Evolutionary conservation across 2,329 filamentous ascomycete genomes (phyloP).

Genomic region (Mariannaea sp.): DNA sequence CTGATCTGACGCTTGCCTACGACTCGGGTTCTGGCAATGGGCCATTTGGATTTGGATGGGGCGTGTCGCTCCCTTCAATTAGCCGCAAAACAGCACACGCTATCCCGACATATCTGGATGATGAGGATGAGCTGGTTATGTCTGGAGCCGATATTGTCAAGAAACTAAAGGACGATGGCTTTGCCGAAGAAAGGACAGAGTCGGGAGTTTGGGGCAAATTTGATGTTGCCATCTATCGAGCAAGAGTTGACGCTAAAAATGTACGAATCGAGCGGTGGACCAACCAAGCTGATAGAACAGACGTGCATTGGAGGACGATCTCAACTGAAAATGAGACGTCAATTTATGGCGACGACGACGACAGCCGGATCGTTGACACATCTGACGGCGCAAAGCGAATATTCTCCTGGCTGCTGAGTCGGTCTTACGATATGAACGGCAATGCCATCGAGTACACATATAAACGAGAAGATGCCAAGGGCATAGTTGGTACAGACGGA

Average conservation of each 20-base stretch:
- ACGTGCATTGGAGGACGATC: slow-evolving; percentile 2
- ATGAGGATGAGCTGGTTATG: neutral
- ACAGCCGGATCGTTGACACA: neutral
- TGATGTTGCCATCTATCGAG: neutral
- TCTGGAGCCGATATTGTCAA: neutral
- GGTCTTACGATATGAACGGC: neutral
- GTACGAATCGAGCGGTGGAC: slow-evolving; percentile 1
- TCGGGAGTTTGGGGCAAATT: no score
- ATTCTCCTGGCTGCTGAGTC: neutral
- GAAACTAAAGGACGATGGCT: neutral
- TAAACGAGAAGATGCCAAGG: slow-evolving; percentile 4
- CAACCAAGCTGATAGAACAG: neutral
- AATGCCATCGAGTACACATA: slow-evolving; percentile 4
- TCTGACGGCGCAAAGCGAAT: neutral
- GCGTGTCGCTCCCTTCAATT: neutral
- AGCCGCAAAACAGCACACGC: neutral
- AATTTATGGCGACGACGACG: neutral
- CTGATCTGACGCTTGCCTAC: neutral
- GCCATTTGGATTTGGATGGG: slow-evolving; percentile 4
- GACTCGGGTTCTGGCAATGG: slow-evolving; percentile 6
- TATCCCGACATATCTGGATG: neutral
- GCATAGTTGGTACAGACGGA: no score
- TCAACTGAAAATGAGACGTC: neutral
- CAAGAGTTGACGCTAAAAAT: neutral
- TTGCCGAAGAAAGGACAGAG: neutral